These are phyloP conservation scores for maize (Zea mays) DNA, from an alignment of 176 grass and related monocot genomes.

Conservation along the genomic window DNA sequence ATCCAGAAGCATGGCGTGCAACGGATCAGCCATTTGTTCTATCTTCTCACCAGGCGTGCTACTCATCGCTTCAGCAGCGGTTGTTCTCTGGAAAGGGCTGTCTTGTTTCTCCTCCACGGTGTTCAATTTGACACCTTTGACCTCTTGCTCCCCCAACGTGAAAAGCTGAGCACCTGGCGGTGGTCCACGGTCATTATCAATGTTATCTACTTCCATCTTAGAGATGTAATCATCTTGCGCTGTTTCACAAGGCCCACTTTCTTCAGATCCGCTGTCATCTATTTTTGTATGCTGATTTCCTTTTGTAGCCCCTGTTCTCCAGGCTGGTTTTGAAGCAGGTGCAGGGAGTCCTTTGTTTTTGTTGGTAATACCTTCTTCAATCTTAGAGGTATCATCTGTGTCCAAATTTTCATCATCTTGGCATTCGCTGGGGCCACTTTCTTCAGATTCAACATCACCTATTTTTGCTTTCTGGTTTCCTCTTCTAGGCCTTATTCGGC, in stretches of 20 bases:
- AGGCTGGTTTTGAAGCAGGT: conserved; percentile 44
- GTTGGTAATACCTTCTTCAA: conserved; percentile 33
- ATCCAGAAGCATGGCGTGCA: conserved; percentile 86
- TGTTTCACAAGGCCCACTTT: conserved; percentile 40
- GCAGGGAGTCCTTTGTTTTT: conserved; percentile 25
- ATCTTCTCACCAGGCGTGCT: conserved; percentile 46
- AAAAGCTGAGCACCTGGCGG: conserved; percentile 46
- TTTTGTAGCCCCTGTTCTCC: conserved; percentile 45
- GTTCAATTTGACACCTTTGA: conserved; percentile 13
- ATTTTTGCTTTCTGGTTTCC: conserved; percentile 57
- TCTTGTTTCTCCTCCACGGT: not conserved
- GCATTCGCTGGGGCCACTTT: conserved; percentile 47
- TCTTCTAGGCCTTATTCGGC: conserved; percentile 56
- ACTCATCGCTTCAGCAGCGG: conserved; percentile 35
- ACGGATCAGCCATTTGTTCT: conserved; percentile 79
- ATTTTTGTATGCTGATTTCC: conserved; percentile 54
- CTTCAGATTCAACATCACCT: conserved; percentile 53
- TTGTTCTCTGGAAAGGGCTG: conserved; percentile 30
- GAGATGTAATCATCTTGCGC: conserved; percentile 30
- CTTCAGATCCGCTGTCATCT: conserved; percentile 47
- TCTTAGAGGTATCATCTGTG: conserved; percentile 36
- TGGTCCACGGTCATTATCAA: conserved; percentile 24
- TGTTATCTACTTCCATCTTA: conserved; percentile 36
- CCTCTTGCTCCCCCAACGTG: conserved; percentile 37
- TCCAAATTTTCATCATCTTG: conserved; percentile 38